Conservation (phyloP, 495 filamentous ascomycete genomes). For the Daldinia grandis region DNA sequence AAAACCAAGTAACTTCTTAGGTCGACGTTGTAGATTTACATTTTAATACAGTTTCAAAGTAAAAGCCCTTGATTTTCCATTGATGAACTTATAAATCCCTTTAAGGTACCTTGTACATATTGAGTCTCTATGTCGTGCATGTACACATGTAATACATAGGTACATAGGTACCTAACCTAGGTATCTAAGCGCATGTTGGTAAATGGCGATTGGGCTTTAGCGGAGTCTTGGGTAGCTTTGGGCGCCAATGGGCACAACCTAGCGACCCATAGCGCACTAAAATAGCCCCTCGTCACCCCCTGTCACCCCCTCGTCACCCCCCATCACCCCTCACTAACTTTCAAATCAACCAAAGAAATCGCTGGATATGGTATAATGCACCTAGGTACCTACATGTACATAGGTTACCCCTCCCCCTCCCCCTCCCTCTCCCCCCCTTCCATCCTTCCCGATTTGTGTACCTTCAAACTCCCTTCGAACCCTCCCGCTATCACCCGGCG, state of each 20-base stretch:
- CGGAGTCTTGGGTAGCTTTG: constrained; percentile 31
- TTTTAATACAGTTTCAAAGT: too few species aligned
- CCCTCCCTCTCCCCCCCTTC: constrained; percentile 6
- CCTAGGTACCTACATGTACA: not conserved
- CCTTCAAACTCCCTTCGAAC: not conserved
- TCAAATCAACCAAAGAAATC: not conserved
- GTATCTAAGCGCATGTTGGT: constrained; percentile 34
- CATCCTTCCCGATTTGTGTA: constrained; percentile 17
- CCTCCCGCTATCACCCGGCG: constrained; percentile 26
- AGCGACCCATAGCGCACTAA: constrained; percentile 17
- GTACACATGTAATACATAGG: too few species aligned
- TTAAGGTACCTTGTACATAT: not conserved
- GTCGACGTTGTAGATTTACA: too few species aligned
- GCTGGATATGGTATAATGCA: not conserved
- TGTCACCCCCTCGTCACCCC: not conserved
- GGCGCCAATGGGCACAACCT: constrained; percentile 30
- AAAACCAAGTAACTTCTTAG: too few species aligned
- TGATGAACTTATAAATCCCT: too few species aligned
- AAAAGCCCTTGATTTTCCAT: not conserved
- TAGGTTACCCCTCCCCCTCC: constrained; percentile 33
- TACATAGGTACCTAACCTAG: too few species aligned
- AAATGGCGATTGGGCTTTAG: constrained; percentile 10
- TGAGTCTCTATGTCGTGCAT: not conserved
- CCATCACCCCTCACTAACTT: not conserved
- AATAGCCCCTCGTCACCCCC: not conserved